These are phyloP conservation scores for Seiridium unicorne DNA, from an alignment of 2,329 filamentous ascomycete species.

Conservation along the genomic window DNA sequence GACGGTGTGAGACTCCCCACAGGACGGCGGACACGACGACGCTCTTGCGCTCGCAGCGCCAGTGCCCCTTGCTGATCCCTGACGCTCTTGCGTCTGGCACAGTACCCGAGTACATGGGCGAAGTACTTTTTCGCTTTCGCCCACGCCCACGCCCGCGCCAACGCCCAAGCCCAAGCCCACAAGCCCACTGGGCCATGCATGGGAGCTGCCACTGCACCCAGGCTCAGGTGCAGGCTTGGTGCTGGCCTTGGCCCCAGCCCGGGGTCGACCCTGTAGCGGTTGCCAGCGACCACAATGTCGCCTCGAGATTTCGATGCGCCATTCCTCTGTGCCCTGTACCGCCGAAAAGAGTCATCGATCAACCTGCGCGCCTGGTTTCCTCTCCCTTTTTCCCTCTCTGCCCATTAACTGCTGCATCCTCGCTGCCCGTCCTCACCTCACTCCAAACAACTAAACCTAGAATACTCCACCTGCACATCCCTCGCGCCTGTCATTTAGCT, in stretches of 20 bases:
- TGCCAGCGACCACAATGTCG: background rate
- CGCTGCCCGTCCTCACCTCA: background rate
- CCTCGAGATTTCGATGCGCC: conserved; percentile 8
- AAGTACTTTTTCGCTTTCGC: background rate
- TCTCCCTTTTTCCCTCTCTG: conserved; percentile 1
- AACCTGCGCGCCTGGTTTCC: conserved; percentile 8
- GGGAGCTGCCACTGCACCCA: too few species aligned
- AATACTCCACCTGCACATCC: conserved; percentile 6
- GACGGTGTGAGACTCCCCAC: conserved; percentile 5
- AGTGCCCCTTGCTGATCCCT: conserved; percentile 1
- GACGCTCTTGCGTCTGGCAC: background rate
- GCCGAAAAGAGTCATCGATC: conserved; percentile 14
- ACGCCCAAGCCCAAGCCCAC: too few species aligned
- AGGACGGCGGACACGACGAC: background rate
- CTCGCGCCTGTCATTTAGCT: conserved; percentile 6
- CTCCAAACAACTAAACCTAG: background rate
- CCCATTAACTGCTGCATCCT: too few species aligned
- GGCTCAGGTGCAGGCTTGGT: too few species aligned
- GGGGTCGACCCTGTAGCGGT: conserved; percentile 5
- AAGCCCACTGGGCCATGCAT: too few species aligned
- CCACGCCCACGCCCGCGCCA: background rate
- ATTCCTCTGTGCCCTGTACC: conserved; percentile 6
- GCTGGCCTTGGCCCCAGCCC: background rate
- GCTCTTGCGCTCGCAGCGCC: background rate
- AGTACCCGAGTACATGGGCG: background rate